A percentile compares a stretch with the other conserved stretches of the same genome.
Evolutionary conservation across 2,329 filamentous ascomycete genomes (phyloP).

Genomic region (Aureobasidium namibiae): DNA sequence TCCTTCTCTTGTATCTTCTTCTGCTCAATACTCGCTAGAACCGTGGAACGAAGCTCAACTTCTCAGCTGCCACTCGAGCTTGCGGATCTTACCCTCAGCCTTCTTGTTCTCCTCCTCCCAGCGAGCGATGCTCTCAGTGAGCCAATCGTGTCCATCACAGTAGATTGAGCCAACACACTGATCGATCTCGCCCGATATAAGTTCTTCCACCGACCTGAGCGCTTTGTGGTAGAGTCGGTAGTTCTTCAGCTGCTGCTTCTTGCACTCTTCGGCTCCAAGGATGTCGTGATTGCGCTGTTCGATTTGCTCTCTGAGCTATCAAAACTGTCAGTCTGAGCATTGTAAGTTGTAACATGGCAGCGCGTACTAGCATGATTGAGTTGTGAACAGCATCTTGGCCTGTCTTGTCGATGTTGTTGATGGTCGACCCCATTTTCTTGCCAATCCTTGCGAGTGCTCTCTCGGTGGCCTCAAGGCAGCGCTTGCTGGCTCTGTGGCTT

Average conservation of each 20-base stretch:
- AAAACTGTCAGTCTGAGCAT: not conserved
- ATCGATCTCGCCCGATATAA: not conserved
- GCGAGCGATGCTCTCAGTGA: not conserved
- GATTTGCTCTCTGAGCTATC: not conserved
- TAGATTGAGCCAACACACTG: not conserved
- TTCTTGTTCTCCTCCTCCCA: not conserved
- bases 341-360: rapidly evolving
- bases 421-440: not conserved
- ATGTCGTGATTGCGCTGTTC: not conserved
- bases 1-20: no score
- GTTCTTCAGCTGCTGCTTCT: not conserved
- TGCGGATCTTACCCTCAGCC: not conserved
- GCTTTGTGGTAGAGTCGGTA: not conserved
- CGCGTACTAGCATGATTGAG: not conserved
- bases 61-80: not conserved
- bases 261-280: not conserved
- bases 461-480: not conserved
- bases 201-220: not conserved
- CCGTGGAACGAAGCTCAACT: no score
- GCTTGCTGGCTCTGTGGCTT: not conserved
- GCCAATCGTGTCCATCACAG: not conserved
- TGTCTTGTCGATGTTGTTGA: not conserved
- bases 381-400: not conserved
- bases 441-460: not conserved
- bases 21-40: no score